phyloP scores from a whole-genome alignment of 2,329 filamentous ascomycete species.

The Colletotrichum spinosum region DNA sequence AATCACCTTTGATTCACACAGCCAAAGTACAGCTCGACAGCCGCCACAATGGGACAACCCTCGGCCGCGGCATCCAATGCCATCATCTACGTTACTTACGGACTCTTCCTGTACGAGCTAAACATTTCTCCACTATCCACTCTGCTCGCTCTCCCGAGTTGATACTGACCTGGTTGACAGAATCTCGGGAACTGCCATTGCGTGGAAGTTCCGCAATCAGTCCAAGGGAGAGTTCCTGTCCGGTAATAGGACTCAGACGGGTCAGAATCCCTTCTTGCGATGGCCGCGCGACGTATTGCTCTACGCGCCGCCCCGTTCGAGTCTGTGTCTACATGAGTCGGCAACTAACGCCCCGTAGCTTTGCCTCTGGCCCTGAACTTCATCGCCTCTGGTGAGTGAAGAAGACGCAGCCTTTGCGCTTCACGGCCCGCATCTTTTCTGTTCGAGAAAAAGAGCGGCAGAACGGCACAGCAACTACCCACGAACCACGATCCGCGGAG shows the following conservation, averaged over 20 bases:
- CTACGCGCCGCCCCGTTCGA: background rate
- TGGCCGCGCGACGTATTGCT: background rate
- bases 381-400: constrained; percentile 89
- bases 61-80: constrained; percentile 84
- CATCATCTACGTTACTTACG: constrained; percentile 85
- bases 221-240: constrained; percentile 78
- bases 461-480: constrained; percentile 23
- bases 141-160: background rate
- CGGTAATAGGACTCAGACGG: constrained; percentile 85
- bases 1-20: background rate
- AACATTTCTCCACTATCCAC: background rate
- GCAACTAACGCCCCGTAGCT: constrained; percentile 62
- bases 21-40: background rate
- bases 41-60: constrained; percentile 74
- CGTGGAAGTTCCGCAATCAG: constrained; percentile 71
- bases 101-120: constrained; percentile 75
- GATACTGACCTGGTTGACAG: constrained; percentile 51
- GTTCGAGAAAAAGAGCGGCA: constrained; percentile 31
- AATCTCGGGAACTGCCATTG: constrained; percentile 70
- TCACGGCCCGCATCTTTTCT: constrained; percentile 15
- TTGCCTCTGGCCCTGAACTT: constrained; percentile 88
- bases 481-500: constrained; percentile 47
- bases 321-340: background rate
- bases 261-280: constrained; percentile 61
- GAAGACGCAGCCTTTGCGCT: constrained; percentile 44